A percentile compares a stretch with the other conserved stretches of the same genome.
phyloP scores from a whole-genome alignment of 1,284 basidiomycete genomes.

The Grifola frondosa region DNA sequence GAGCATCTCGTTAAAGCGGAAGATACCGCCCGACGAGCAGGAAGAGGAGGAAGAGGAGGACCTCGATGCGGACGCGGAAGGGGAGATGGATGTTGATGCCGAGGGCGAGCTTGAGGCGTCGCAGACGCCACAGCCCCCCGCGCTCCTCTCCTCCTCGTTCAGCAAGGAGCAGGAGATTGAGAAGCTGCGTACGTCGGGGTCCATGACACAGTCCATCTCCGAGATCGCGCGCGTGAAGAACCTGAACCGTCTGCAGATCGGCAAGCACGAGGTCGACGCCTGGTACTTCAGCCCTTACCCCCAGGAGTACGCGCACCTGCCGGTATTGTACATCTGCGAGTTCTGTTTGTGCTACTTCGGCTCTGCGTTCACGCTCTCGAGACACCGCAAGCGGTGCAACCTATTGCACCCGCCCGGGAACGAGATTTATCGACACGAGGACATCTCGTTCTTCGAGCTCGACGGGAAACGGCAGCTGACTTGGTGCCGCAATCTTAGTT shows the following conservation, averaged over 20 bases:
- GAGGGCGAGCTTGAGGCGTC: slow-evolving; percentile 44
- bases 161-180: slow-evolving; percentile 99
- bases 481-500: slow-evolving; percentile 96
- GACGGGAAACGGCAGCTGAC: slow-evolving; percentile 95
- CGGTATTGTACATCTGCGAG: slow-evolving; percentile 96
- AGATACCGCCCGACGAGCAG: slow-evolving; percentile 55
- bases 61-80: slow-evolving; percentile 58
- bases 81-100: slow-evolving; percentile 51
- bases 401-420: slow-evolving; percentile 97
- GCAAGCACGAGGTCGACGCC: slow-evolving; percentile 93
- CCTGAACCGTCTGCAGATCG: slow-evolving; percentile 94
- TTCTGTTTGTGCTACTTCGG: slow-evolving; percentile 94
- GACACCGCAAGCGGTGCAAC: slow-evolving; percentile 91
- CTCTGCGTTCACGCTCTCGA: slow-evolving; percentile 81
- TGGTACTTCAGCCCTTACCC: slow-evolving; percentile 99
- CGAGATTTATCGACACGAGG: slow-evolving; percentile 97
- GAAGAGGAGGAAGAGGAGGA: slow-evolving; percentile 63
- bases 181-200: slow-evolving; percentile 95
- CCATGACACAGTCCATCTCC: slow-evolving; percentile 98
- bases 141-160: slow-evolving; percentile 55
- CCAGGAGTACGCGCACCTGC: slow-evolving; percentile 94
- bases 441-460: slow-evolving; percentile 98
- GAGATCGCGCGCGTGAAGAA: slow-evolving; percentile 99
- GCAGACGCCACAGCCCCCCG: slow-evolving; percentile 40
- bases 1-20: slow-evolving; percentile 62